A percentile compares a stretch with the other conserved stretches of the same genome.
These are phyloP conservation scores for Fusarium udum DNA, from an alignment of 2,329 filamentous ascomycete genomes.

Conservation along the genomic window DNA sequence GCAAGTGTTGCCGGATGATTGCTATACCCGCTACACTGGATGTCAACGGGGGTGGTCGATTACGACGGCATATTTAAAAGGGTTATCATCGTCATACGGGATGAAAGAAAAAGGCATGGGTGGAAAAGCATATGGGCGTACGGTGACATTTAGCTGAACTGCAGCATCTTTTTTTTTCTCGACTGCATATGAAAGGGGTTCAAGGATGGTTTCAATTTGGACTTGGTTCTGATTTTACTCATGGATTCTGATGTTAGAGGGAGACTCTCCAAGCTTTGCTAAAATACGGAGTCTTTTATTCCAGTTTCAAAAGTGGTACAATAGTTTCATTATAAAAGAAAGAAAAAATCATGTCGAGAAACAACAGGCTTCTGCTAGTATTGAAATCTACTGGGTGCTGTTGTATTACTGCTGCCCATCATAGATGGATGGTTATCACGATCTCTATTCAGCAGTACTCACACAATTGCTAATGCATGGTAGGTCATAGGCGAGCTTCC, in stretches of 20 bases:
- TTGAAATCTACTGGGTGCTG: not conserved
- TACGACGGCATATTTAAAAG: not conserved
- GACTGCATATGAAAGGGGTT: conserved; percentile 44
- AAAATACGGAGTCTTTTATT: conserved; percentile 17
- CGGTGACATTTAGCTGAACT: conserved; percentile 39
- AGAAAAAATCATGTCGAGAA: conserved; percentile 38
- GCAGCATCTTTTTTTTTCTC: conserved; percentile 31
- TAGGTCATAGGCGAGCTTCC: not conserved
- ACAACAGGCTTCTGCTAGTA: not conserved
- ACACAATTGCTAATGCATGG: conserved; percentile 14
- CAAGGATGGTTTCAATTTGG: conserved; percentile 34
- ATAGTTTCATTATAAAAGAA: conserved; percentile 35
- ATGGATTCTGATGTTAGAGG: conserved; percentile 38
- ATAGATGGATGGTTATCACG: not conserved
- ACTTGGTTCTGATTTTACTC: conserved; percentile 22
- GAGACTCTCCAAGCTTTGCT: conserved; percentile 34
- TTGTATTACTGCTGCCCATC: not conserved
- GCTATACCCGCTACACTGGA: not conserved
- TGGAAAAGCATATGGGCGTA: conserved; percentile 40
- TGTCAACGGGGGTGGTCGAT: conserved; percentile 4
- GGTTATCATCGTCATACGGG: not conserved
- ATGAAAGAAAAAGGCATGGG: conserved; percentile 31
- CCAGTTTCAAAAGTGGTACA: conserved; percentile 33
- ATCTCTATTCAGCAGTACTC: not conserved
- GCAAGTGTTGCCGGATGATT: not conserved